Base-by-base conservation (phyloP, 139 green algal genomes). In the Tetratostichococcus sp. region DNA sequence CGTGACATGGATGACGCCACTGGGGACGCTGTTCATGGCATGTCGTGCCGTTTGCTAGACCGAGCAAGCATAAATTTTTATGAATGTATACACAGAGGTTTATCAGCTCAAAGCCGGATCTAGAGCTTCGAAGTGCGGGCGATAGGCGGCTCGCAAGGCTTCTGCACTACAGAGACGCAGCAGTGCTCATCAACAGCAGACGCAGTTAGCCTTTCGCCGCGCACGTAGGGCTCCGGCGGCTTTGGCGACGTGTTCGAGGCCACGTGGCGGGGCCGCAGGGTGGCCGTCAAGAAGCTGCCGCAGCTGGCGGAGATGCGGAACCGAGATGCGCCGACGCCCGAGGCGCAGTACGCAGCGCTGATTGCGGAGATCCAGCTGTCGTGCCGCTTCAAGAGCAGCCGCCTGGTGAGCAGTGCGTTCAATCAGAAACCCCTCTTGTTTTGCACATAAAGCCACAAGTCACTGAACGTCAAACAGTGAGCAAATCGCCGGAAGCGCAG, bases 171-270 rank as follows among this genome's bases (percentile, higher is more conserved):
- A n/a, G n/a, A n/a, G n/a, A n/a, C n/a, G n/a, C n/a, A n/a, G n/a
- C n/a, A n/a, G n/a, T n/a, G n/a, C 11, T 11, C 39, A 50, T 50
- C 8, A 50, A 50, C 39, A 21, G 11, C 39, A 79, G 81, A 11
- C 30, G 2, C 14, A 66, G 5, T 19, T 4, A 30, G 68, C 25
- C 8, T 17, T 73, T 5, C 25, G 66, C 68, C 25, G 30, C 75
- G 8, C 1, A 4, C 72, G 77, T 75, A 90, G 75, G 88, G 90
- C 50, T 80, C 73, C 21, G 90, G 90, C 30, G 91, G 89, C 62
- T 96, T 92, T 82, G 91, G 91, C 0, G 68, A 70, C 6, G 91
- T 96, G 35, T 92, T 90, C 35, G 84, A 90, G 76, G 80, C 73
- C 2, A 71, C 19, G 33, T 96, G 84, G 83, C 76, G 86, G 0